phyloP scores from a whole-genome alignment of 2,329 filamentous ascomycete genomes.

The Allantophomopsis lycopodina region DNA sequence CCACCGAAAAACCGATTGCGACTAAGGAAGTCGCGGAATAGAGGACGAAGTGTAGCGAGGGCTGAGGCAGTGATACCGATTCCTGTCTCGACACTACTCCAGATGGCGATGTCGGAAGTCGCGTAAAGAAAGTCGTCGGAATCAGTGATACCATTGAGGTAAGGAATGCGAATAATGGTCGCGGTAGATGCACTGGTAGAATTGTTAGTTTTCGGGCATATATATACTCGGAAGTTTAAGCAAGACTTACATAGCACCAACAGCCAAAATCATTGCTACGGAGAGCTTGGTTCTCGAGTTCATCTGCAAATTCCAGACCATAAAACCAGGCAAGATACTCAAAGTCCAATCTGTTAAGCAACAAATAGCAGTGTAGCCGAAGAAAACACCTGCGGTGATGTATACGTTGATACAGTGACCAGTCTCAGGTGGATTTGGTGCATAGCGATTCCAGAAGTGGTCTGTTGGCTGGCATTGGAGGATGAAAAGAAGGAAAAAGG shows the following conservation, averaged over 20 bases:
- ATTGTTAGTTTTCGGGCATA: background rate
- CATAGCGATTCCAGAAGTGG: slow-evolving; percentile 31
- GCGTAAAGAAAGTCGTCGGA: slow-evolving; percentile 22
- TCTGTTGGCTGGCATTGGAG: slow-evolving; percentile 37
- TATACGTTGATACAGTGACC: slow-evolving; percentile 23
- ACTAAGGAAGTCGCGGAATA: slow-evolving; percentile 17
- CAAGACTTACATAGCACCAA: slow-evolving; percentile 35
- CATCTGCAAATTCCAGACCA: slow-evolving; percentile 43
- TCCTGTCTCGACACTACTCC: slow-evolving; percentile 31
- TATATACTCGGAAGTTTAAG: slow-evolving; percentile 10
- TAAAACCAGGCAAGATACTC: slow-evolving; percentile 35
- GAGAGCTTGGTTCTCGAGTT: slow-evolving; percentile 33
- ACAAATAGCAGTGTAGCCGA: slow-evolving; percentile 33
- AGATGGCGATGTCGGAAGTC: slow-evolving; percentile 29
- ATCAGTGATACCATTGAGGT: slow-evolving; percentile 6
- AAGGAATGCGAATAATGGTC: slow-evolving; percentile 11
- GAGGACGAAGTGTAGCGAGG: slow-evolving; percentile 30
- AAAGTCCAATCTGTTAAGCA: slow-evolving; percentile 34
- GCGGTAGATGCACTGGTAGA: slow-evolving; percentile 10
- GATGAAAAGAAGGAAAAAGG: slow-evolving; percentile 34
- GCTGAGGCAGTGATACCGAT: slow-evolving; percentile 33
- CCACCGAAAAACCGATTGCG: slow-evolving; percentile 5
- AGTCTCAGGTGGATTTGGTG: slow-evolving; percentile 1
- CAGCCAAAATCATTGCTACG: slow-evolving; percentile 35
- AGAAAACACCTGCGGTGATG: slow-evolving; percentile 35